These are phyloP conservation scores for Aspergillus sp. DNA, from an alignment of 2,329 filamentous ascomycete species.

Conservation along the genomic window DNA sequence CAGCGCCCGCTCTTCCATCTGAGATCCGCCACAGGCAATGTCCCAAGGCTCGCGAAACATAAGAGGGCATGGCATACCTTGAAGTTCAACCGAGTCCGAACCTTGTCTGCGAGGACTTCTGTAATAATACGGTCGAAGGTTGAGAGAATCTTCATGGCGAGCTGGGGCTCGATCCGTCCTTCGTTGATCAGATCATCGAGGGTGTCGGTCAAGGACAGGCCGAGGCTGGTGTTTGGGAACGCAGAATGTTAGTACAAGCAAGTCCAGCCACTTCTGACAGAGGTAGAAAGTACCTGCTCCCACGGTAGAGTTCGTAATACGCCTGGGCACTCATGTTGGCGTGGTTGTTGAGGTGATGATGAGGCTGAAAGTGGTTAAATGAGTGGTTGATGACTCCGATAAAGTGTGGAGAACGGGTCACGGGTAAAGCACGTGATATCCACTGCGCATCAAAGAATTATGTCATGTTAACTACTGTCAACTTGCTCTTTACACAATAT, in stretches of 20 bases:
- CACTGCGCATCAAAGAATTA: not conserved
- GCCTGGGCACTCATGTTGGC: slow-evolving; percentile 51
- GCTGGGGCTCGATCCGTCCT: slow-evolving; percentile 92
- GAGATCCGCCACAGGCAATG: not conserved
- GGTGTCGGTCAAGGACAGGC: slow-evolving; percentile 88
- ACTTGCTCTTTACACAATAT: too few species aligned
- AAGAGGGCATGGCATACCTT: slow-evolving; percentile 64
- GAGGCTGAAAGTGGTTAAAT: slow-evolving; percentile 10
- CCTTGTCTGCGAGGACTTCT: slow-evolving; percentile 85
- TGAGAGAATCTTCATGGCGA: slow-evolving; percentile 95
- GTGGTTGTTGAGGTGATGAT: not conserved
- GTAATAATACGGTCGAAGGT: slow-evolving; percentile 95
- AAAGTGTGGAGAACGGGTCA: not conserved
- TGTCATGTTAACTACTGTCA: not conserved
- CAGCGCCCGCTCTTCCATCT: not conserved
- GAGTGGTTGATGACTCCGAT: not conserved
- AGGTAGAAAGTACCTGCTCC: slow-evolving; percentile 74
- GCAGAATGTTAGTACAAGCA: not conserved
- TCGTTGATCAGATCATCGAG: slow-evolving; percentile 96
- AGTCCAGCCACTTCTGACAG: not conserved
- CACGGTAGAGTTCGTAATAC: slow-evolving; percentile 94
- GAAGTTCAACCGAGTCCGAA: slow-evolving; percentile 87
- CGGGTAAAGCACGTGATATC: slow-evolving; percentile 18
- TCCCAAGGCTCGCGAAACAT: not conserved
- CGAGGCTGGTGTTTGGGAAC: slow-evolving; percentile 65